A percentile compares a stretch with the other conserved stretches of the same genome.
These are phyloP conservation scores for Emergomyces pasteurianus DNA, from an alignment of 2,329 filamentous ascomycete species.

Conservation along the genomic window DNA sequence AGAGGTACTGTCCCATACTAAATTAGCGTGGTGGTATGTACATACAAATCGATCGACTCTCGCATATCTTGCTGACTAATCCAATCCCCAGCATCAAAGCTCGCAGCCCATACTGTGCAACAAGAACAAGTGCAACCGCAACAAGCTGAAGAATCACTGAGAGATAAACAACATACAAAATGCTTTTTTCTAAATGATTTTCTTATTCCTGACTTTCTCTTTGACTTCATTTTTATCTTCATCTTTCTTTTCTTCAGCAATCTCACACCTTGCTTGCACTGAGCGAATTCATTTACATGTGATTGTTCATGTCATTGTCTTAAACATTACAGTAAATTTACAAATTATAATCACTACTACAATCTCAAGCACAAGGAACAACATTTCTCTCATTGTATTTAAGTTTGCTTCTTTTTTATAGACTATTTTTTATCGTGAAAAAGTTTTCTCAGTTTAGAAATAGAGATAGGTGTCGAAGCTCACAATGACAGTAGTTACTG, in stretches of 20 bases:
- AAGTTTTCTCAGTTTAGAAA: constrained; percentile 91
- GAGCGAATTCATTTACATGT: not conserved
- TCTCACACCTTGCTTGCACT: not conserved
- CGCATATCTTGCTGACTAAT: too few species aligned
- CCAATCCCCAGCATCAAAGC: too few species aligned
- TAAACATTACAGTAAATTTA: not conserved
- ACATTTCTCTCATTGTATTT: not conserved
- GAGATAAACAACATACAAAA: not conserved
- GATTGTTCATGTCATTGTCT: not conserved
- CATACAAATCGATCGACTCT: too few species aligned
- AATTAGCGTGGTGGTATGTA: too few species aligned
- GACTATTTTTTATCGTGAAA: constrained; percentile 52
- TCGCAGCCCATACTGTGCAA: too few species aligned
- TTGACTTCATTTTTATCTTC: not conserved
- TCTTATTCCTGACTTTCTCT: not conserved
- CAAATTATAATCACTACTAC: not conserved
- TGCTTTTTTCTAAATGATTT: not conserved
- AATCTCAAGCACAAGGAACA: not conserved
- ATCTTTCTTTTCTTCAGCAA: not conserved
- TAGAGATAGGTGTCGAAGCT: constrained; percentile 47
- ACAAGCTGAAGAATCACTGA: not conserved
- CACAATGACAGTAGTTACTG: too few species aligned
- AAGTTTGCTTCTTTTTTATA: not conserved
- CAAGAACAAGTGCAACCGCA: not conserved
- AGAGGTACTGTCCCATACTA: too few species aligned